Percentiles rank a stretch among this genome's conserved stretches.
These are phyloP conservation scores for Phallus indusiatus DNA, from an alignment of 768 basidiomycete species.

Conservation along the genomic window DNA sequence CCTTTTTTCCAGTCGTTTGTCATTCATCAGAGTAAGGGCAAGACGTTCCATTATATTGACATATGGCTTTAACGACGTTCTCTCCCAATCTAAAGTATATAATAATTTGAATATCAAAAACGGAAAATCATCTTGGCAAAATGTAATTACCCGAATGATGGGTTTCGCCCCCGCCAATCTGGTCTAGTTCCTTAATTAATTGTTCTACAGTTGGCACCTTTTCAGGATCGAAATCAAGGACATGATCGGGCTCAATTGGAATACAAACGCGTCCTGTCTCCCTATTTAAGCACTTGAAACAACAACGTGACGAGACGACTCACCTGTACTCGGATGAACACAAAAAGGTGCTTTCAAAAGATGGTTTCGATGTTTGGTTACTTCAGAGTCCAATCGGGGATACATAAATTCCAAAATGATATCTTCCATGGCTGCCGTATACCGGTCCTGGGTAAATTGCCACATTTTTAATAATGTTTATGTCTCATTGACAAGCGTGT, in stretches of 20 bases:
- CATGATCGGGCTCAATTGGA: conserved; percentile 66
- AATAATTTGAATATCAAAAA: conserved; percentile 1
- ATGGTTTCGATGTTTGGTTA: conserved; percentile 96
- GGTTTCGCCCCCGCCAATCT: conserved; percentile 25
- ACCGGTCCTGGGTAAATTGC: conserved; percentile 18
- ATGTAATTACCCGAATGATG: conserved; percentile 41
- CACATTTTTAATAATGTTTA: not conserved
- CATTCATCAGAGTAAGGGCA: conserved; percentile 44
- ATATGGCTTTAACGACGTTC: conserved; percentile 81
- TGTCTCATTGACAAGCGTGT: not conserved
- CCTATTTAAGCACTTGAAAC: not conserved
- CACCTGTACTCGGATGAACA: conserved; percentile 80
- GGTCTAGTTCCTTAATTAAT: conserved; percentile 73
- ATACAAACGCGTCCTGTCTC: conserved; percentile 76
- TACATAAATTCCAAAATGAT: conserved; percentile 91
- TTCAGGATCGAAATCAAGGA: conserved; percentile 79
- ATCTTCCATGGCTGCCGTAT: conserved; percentile 63
- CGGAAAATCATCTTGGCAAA: conserved; percentile 1
- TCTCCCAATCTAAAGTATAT: conserved; percentile 61
- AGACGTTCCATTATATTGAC: conserved; percentile 85
- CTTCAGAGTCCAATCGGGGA: conserved; percentile 92
- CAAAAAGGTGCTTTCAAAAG: conserved; percentile 97
- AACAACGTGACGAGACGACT: conserved; percentile 12
- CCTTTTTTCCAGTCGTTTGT: conserved; percentile 40
- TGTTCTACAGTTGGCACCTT: conserved; percentile 79